Evolutionary conservation across 306 rosid species (phyloP), one percentile per base, ranked within the genome.

Genomic region (Hippophae rhamnoides): DNA sequence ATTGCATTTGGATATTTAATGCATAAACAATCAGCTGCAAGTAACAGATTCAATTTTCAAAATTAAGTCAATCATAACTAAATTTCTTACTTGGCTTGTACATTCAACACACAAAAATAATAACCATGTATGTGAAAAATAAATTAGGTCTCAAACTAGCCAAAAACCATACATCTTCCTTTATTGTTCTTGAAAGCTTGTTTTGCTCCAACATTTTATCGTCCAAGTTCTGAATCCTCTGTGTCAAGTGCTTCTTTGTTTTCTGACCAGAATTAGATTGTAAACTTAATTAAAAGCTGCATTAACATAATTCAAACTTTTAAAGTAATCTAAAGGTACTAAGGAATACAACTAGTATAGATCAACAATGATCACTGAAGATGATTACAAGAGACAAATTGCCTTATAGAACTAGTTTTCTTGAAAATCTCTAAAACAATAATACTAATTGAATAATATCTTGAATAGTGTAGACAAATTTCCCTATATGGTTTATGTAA

Each of bases 201-300:
- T 79, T 86, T 77, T 86, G 99, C 76, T 84, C 86, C 71, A 61
- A 64, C 94, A 89, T 73, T 81, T 86, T 88, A 74, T 93, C 95
- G 64, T 82, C 95, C 78, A 93, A 70, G 71, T 86, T 80, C 72
- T 84, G 87, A 62, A 93, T 84, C 72, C 95, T 82, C 77, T 93
- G 95, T 0, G 94, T 93, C 78, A 93, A 84, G 78, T 93, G 99
- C 86, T 81, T 84, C 90, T 89, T 89, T 58, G 95, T 79, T 57
- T 86, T 85, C 99, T 93, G 82, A 55, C 27, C 68, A 80, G 58
- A 47, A 72, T 62, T 69, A 75, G 43, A 78, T 53, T 47, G 62
- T 58, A 64, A 51, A 38, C 14, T 18, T 12, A 49, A 55, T 64
- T 43, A 50, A 43, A 67, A 10, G 40, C 9, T 11, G 25, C 40